Evolutionary conservation across 139 green algal genomes (phyloP).

Genomic region (Coelastrella sp.): DNA sequence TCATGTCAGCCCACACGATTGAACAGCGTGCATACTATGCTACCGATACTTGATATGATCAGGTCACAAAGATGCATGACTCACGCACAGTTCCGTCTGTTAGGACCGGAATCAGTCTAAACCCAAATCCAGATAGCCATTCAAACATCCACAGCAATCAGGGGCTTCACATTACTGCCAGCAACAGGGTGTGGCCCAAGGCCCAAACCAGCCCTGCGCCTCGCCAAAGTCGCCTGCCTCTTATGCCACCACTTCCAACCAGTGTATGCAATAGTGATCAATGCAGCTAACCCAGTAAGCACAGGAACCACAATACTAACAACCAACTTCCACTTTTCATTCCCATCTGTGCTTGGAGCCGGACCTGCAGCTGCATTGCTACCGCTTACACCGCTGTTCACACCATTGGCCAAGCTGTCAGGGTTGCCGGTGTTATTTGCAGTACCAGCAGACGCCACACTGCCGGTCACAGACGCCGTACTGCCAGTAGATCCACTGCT

Average conservation of each 20-base stretch:
- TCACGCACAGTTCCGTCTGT: too few relatives aligned
- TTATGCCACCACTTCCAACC: background rate
- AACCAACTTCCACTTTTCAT: background rate
- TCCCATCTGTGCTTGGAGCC: background rate
- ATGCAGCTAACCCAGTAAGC: background rate
- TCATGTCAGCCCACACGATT: too few relatives aligned
- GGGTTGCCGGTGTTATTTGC: background rate
- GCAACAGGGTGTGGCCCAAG: background rate
- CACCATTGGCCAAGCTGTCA: background rate
- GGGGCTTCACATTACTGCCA: background rate
- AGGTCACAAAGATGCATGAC: too few relatives aligned
- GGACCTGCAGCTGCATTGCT: background rate
- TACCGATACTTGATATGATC: too few relatives aligned
- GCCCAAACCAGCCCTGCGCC: background rate
- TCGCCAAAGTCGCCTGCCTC: background rate
- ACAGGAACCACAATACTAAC: background rate
- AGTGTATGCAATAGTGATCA: background rate
- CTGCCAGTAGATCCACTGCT: too few relatives aligned
- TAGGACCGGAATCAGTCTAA: too few relatives aligned
- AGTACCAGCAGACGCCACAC: too few relatives aligned
- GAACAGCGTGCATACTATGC: too few relatives aligned
- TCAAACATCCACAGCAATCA: background rate
- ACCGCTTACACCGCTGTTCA: background rate
- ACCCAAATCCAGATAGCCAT: too few relatives aligned
- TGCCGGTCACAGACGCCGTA: too few relatives aligned